phyloP scores from a whole-genome alignment of 768 basidiomycete species.

The Ramaria sp. region DNA sequence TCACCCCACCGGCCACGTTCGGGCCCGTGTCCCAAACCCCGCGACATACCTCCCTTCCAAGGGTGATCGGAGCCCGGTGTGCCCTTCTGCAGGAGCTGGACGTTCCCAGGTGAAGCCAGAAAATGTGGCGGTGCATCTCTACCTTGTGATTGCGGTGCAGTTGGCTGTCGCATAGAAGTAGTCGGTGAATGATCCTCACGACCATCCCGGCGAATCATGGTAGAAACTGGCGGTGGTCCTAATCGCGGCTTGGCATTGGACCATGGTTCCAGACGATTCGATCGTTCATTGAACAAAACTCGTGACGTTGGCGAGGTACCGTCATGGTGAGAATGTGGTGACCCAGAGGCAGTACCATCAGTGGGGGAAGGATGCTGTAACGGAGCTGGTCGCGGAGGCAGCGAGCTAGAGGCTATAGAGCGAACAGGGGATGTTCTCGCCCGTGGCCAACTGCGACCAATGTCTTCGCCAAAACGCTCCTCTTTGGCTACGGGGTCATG shows the following conservation, averaged over 20 bases:
- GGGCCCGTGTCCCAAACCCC: not conserved
- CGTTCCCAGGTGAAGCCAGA: constrained; percentile 19
- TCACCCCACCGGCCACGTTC: constrained; percentile 3
- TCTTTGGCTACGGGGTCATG: constrained; percentile 61
- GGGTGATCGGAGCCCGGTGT: constrained; percentile 1
- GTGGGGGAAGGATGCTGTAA: constrained; percentile 22
- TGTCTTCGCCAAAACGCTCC: constrained; percentile 88
- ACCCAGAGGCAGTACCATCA: constrained; percentile 24
- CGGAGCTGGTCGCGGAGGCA: constrained; percentile 27
- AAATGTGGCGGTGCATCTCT: constrained; percentile 38
- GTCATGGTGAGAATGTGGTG: constrained; percentile 41
- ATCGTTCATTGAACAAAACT: constrained; percentile 91
- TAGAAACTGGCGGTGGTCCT: constrained; percentile 19
- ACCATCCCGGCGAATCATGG: constrained; percentile 29
- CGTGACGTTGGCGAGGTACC: constrained; percentile 31
- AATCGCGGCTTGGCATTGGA: constrained; percentile 38
- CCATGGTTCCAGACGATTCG: constrained; percentile 83
- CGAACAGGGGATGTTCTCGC: constrained; percentile 27
- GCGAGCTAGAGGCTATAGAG: constrained; percentile 4
- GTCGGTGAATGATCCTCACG: constrained; percentile 29
- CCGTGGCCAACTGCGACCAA: constrained; percentile 94
- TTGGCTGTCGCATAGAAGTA: constrained; percentile 1
- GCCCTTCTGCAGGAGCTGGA: constrained; percentile 57
- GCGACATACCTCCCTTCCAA: not conserved
- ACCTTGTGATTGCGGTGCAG: constrained; percentile 31